Evolutionary conservation across 305 asterid species (phyloP), one percentile per base, ranked within the genome.

Genomic region (Vinca major): DNA sequence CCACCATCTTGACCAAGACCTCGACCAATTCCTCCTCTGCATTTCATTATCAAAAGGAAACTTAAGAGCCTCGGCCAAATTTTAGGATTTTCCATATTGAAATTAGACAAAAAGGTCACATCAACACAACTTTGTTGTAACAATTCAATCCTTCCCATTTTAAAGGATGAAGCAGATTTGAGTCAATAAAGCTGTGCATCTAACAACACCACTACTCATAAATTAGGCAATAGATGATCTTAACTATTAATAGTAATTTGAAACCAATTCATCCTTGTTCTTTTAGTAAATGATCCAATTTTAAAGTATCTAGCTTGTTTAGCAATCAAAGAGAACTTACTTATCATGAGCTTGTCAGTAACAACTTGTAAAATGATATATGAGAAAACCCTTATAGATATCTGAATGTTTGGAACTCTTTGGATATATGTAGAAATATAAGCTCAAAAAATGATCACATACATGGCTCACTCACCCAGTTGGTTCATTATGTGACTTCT

Each of bases 1-100:
- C 80, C 98, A 20, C 99, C 99, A 78, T 72, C 72, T 69, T 57
- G 85, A 52, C 96, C 95, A 52, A 80, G 79, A 71, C 85, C 91
- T 83, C 86, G 80, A 74, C 96, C 92, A 75, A 73, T 75, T 72
- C 96, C 97, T 73, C 95, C 96, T 61, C 97, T 90, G 91, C 81
- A 69, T 65, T 75, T 70, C 77, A 78, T 54, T 53, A 74, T 61
- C 73, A 89, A 68, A 76, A 77, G 67, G 57, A 69, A 55, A 21
- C 39, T 21, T 55, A 1, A 55, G 33, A 26, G 33, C 33, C 33
- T 55, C 37, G 20, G 20, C 20, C 61, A 20, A 54, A 54, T 54
- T 20, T 54, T 54, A 54, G 10, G 21, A 21, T 7, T 54, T 21
- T 1, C 61, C n/a, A 56, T 56, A 10, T 10, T 21, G 52, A 73